Conservation (phyloP, 1,139 yeast genomes). For the Debaryomycetaceae sp. region DNA sequence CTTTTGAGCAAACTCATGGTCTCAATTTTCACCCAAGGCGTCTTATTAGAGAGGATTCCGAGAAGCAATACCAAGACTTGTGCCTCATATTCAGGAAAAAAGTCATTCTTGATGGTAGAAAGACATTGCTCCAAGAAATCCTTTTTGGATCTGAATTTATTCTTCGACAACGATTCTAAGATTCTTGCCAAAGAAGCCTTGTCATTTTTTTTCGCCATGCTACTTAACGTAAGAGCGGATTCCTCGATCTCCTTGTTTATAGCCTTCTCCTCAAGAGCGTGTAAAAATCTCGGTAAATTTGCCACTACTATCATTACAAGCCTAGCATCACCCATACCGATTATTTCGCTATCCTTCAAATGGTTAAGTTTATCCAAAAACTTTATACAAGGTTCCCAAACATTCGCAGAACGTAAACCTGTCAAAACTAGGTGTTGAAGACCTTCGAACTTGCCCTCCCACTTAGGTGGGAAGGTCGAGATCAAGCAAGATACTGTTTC, state of each 20-base stretch:
- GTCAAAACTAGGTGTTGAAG: conserved; percentile 72
- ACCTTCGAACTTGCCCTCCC: conserved; percentile 95
- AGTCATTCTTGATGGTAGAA: conserved; percentile 59
- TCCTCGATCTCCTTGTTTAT: conserved; percentile 49
- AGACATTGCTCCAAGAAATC: conserved; percentile 85
- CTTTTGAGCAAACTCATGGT: conserved; percentile 72
- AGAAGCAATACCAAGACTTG: conserved; percentile 70
- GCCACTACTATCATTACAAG: conserved; percentile 70
- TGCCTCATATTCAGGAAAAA: conserved; percentile 75
- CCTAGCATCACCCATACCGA: conserved; percentile 70
- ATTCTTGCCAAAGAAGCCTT: conserved; percentile 68
- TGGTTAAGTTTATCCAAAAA: conserved; percentile 70
- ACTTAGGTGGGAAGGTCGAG: conserved; percentile 86
- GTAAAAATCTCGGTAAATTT: conserved; percentile 79
- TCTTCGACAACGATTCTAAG: conserved; percentile 70
- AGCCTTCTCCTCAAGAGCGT: conserved; percentile 63
- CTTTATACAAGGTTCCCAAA: conserved; percentile 75
- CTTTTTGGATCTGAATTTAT: conserved; percentile 79
- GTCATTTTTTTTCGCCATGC: conserved; percentile 56
- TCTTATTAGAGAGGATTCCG: conserved; percentile 74
- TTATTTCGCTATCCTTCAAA: conserved; percentile 68
- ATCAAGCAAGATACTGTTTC: conserved; percentile 82
- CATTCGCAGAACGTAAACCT: conserved; percentile 77
- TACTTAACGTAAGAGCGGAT: conserved; percentile 58
- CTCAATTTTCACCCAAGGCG: conserved; percentile 75